phyloP scores from a whole-genome alignment of 2,329 filamentous ascomycete genomes.

The Curvularia sp. region DNA sequence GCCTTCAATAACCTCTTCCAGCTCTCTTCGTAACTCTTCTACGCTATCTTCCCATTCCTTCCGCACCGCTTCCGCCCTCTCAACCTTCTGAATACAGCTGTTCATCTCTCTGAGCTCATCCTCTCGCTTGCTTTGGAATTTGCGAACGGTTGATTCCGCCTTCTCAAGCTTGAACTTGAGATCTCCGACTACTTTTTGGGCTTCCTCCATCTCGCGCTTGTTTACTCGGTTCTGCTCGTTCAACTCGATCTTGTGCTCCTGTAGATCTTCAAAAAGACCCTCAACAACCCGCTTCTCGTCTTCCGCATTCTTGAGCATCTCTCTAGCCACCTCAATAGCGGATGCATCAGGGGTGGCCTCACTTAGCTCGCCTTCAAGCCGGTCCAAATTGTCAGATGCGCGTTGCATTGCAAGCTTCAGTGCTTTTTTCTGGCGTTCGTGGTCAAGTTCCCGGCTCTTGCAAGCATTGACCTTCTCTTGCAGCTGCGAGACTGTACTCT shows the following conservation, averaged over 20 bases:
- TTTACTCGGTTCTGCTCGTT: conserved; percentile 44
- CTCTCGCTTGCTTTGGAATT: conserved; percentile 41
- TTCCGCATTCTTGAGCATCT: conserved; percentile 64
- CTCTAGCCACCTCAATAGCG: conserved; percentile 52
- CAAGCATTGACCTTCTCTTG: conserved; percentile 56
- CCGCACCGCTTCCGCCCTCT: conserved; percentile 41
- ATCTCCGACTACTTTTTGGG: conserved; percentile 34
- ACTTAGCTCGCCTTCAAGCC: conserved; percentile 70
- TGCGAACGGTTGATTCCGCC: conserved; percentile 38
- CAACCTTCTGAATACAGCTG: conserved; percentile 45
- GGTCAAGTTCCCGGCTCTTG: conserved; percentile 57
- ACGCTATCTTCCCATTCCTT: conserved; percentile 34
- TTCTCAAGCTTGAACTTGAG: conserved; percentile 35
- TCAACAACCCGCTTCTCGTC: conserved; percentile 48
- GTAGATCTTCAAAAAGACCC: conserved; percentile 58
- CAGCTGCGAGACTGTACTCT: conserved; percentile 42
- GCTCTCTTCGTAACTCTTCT: conserved; percentile 26
- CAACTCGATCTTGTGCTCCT: conserved; percentile 54
- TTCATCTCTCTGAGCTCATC: conserved; percentile 54
- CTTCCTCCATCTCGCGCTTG: conserved; percentile 43
- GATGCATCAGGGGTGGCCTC: conserved; percentile 67
- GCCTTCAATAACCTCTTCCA: conserved; percentile 36
- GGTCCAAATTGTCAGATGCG: conserved; percentile 67
- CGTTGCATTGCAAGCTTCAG: conserved; percentile 65
- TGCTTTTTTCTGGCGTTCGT: conserved; percentile 56